Base-by-base conservation (phyloP, 1,139 yeast genomes). In the Hemisphaericaspora lyxosophila region DNA sequence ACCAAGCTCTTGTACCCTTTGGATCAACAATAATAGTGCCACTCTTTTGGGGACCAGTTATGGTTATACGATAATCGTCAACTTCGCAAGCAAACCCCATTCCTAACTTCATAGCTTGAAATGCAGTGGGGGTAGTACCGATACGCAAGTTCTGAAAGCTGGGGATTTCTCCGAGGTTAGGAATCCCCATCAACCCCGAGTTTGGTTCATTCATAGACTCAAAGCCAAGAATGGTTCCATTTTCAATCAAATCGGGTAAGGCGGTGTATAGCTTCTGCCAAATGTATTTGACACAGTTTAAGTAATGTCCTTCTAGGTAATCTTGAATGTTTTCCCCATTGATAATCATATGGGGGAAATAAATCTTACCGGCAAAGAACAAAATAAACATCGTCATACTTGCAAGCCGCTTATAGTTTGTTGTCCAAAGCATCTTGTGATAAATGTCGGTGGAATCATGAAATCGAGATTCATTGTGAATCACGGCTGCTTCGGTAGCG, bases 401-500 rank as follows among this genome's bases (percentile, higher is more conserved):
- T 0, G 90, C 96, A 44, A 88, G 64, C 22, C 95, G 69, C 45
- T 72, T 76, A 53, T 89, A 89, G 59, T 90, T 90, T 1, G 96
- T 82, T 0, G 96, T 82, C 97, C 97, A 90, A 30, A 88, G 70
- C 97, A 90, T 90, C 53, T 86, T 85, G 5, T 89, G 89, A 56
- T 75, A 85, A 1, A 75, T 73, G 30, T 70, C 69, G 5, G 48
- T 50, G 8, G 41, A 42, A 24, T 47, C 49, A 19, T 59, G 60
- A 43, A 55, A 70, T 16, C 65, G 48, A 1, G 67, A 51, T 27
- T 69, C 70, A 49, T 82, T 81, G 51, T 86, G 95, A n/a, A 85
- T 54, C 11, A 86, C 62, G 0, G 95, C 88, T 1, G 95, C 94
- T 45, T 82, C 84, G 0, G 90, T 84, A 1, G 46, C 67, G 0